phyloP scores from a whole-genome alignment of 2,329 filamentous ascomycete genomes.

The Polytolypa hystricis region DNA sequence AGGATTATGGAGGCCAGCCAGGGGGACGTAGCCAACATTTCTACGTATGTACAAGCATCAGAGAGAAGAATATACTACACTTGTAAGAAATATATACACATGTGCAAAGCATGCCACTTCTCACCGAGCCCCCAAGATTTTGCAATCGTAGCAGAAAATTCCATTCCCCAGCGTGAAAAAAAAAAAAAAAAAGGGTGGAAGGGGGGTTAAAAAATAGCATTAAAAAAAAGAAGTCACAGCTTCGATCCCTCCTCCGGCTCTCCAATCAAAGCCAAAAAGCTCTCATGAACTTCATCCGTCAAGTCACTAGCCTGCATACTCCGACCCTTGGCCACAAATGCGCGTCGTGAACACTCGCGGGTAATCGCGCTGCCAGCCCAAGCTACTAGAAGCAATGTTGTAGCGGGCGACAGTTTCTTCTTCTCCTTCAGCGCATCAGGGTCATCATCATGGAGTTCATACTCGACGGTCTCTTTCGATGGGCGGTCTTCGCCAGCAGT shows the following conservation, averaged over 20 bases:
- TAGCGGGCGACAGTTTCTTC: slow-evolving; percentile 46
- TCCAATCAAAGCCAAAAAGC: slow-evolving; percentile 71
- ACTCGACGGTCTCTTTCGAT: slow-evolving; percentile 30
- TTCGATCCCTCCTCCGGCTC: slow-evolving; percentile 48
- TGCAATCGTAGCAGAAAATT: no score
- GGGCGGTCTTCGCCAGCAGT: slow-evolving; percentile 20
- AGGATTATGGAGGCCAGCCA: no score
- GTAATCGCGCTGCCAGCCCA: slow-evolving; percentile 83
- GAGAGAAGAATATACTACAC: no score
- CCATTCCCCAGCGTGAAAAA: no score
- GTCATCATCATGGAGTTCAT: slow-evolving; percentile 27
- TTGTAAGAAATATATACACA: no score
- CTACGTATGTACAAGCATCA: no score
- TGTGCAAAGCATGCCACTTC: no score
- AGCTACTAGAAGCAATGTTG: slow-evolving; percentile 62
- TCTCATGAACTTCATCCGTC: slow-evolving; percentile 75
- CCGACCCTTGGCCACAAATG: slow-evolving; percentile 74
- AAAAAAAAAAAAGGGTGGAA: no score
- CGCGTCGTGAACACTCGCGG: slow-evolving; percentile 76
- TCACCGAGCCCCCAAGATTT: no score
- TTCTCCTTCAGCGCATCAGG: slow-evolving; percentile 33
- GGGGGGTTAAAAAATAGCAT: no score
- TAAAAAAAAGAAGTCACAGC: slow-evolving; percentile 7
- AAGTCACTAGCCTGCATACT: slow-evolving; percentile 87
- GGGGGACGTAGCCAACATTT: no score